These are phyloP conservation scores for Eutrema yunnanense DNA, from an alignment of 345 rosid genomes.

Conservation along the genomic window DNA sequence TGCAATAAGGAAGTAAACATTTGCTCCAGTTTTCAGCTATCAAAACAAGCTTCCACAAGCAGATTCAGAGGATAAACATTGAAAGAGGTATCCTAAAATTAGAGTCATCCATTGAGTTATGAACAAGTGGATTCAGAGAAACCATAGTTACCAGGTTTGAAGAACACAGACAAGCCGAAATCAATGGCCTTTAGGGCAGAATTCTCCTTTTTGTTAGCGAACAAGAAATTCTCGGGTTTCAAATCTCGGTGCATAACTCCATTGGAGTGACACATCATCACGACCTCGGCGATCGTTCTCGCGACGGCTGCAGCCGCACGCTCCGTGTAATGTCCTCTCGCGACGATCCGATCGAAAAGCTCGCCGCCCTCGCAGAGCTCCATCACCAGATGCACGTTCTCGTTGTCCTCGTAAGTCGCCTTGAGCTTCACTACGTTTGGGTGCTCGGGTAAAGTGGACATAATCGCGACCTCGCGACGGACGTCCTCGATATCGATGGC, in stretches of 20 bases:
- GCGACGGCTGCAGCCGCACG: slow-evolving; percentile 81
- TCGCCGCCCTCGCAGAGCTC: slow-evolving; percentile 98
- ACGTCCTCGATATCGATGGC: slow-evolving; percentile 90
- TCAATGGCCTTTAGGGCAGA: slow-evolving; percentile 81
- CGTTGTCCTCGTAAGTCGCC: slow-evolving; percentile 86
- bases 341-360: slow-evolving; percentile 90
- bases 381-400: slow-evolving; percentile 92
- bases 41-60: neutral
- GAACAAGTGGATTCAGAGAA: neutral
- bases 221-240: slow-evolving; percentile 94
- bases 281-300: slow-evolving; percentile 83
- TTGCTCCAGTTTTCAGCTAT: neutral
- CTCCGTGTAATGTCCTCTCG: slow-evolving; percentile 92
- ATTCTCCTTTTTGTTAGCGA: slow-evolving; percentile 85
- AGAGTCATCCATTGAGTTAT: neutral
- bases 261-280: slow-evolving; percentile 82
- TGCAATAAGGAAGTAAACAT: slow-evolving; percentile 12
- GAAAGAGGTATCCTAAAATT: neutral
- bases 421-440: slow-evolving; percentile 81
- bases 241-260: slow-evolving; percentile 94
- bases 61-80: neutral
- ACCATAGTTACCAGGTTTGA: slow-evolving; percentile 62
- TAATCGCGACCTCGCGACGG: slow-evolving; percentile 86
- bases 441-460: slow-evolving; percentile 82
- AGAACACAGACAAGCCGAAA: slow-evolving; percentile 85